These are phyloP conservation scores for Vigna hirtella DNA, from an alignment of 306 rosid genomes.

Conservation along the genomic window DNA sequence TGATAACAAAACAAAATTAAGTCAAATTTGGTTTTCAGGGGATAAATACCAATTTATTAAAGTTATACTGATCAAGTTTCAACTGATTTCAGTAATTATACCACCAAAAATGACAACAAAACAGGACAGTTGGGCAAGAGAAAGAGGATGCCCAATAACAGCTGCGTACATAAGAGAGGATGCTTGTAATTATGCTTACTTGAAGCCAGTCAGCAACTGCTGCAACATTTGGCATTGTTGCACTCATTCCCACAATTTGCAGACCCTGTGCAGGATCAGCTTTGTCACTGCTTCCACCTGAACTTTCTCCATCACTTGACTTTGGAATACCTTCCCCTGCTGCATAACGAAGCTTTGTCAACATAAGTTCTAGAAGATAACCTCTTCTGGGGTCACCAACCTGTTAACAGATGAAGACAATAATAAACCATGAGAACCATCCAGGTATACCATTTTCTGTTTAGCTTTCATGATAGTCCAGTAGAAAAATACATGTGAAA, in stretches of 20 bases:
- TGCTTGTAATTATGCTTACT: slow-evolving; percentile 59
- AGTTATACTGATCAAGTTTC: slow-evolving; percentile 19
- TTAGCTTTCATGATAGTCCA: slow-evolving; percentile 39
- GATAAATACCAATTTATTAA: slow-evolving; percentile 19
- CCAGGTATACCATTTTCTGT: slow-evolving; percentile 33
- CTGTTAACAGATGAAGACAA: slow-evolving; percentile 59
- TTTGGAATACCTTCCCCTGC: slow-evolving; percentile 92
- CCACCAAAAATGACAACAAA: slow-evolving; percentile 34
- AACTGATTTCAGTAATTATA: slow-evolving; percentile 23
- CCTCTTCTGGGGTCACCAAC: slow-evolving; percentile 94
- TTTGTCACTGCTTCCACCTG: slow-evolving; percentile 86
- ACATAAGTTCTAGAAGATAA: slow-evolving; percentile 92
- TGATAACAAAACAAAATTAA: slow-evolving; percentile 4
- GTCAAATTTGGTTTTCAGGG: slow-evolving; percentile 15
- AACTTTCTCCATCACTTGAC: slow-evolving; percentile 88
- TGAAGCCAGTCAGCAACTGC: slow-evolving; percentile 99
- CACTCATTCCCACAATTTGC: slow-evolving; percentile 99
- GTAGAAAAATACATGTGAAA: not conserved
- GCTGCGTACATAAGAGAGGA: not conserved
- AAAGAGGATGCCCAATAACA: slow-evolving; percentile 20
- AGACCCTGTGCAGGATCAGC: slow-evolving; percentile 87
- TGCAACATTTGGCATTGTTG: slow-evolving; percentile 98
- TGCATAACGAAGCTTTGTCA: slow-evolving; percentile 99
- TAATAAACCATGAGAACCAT: slow-evolving; percentile 46
- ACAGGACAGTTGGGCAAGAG: slow-evolving; percentile 26